Evolutionary conservation across 2,329 filamentous ascomycete species (phyloP), one percentile per base, ranked within the genome.

Genomic region (Aspergillus sp.): DNA sequence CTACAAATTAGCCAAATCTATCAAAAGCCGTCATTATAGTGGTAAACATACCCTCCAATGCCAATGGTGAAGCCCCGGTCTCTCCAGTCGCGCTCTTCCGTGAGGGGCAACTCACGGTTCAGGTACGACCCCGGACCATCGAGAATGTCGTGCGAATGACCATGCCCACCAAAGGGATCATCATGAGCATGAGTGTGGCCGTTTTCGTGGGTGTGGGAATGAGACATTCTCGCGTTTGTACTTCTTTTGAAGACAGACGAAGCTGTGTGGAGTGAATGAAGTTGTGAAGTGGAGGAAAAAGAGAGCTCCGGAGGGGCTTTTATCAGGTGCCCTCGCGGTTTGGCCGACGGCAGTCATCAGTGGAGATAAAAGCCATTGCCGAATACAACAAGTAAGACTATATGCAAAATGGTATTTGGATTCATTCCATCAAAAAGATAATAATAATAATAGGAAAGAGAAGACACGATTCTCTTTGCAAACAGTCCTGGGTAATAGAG

Each of bases 111-210:
- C 72, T 97, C 93, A 10, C 93, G 83, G 43, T 85, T 84, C 30
- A 93, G 70, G 65, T 86, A 97, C 63, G 88, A 94, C 40, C 93
- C 93, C 0, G 93, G 93, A 0, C 91, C 91, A 62, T 93, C 85
- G 56, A 96, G 85, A 61, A 97, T 89, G 75, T 97, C 93, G 67
- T 97, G 93, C 1, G 85, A 87, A 73, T 98, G 93, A 59, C 93
- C 93, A 68, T 97, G 93, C 38, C 75, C 76, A 46, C 76, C 77
- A 50, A 77, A 75, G 52, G 73, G 57, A 45, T 64, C 69, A 46
- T 65, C 64, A 54, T 72, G 69, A 26, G 62, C 64, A 57, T 72
- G 69, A 29, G 66, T 52, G 61, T 65, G 62, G 40, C 19, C 41
- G 48, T 51, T 42, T 52, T 50, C 41, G 53, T 54, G 35, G 34